These are phyloP conservation scores for Blepharisma stoltei DNA, from an alignment of 73 alveolate genomes.

Conservation along the genomic window DNA sequence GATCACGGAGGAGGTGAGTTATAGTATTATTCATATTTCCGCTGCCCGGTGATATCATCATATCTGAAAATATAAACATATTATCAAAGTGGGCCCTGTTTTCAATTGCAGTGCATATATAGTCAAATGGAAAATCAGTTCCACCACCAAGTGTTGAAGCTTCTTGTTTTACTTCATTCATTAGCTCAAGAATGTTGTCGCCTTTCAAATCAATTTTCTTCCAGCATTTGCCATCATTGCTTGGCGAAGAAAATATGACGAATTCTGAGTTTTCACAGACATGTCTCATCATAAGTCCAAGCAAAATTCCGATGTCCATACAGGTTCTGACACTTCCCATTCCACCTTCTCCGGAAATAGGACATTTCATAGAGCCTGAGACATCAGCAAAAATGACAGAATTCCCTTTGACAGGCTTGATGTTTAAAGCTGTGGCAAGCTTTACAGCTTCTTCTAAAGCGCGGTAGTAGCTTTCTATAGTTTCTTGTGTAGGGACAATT, in stretches of 20 bases:
- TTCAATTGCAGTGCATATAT: conserved; percentile 38
- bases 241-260: neutral
- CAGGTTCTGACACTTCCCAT: conserved; percentile 22
- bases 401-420: conserved; percentile 7
- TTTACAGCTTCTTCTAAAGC: conserved; percentile 31
- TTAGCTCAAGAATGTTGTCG: conserved; percentile 15
- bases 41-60: conserved; percentile 21
- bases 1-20: no score
- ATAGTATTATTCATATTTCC: neutral
- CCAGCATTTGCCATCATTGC: conserved; percentile 24
- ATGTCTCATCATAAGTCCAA: conserved; percentile 22
- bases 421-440: conserved; percentile 17
- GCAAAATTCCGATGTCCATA: conserved; percentile 16
- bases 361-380: conserved; percentile 26
- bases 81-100: conserved; percentile 34
- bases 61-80: conserved; percentile 34
- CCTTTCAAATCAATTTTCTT: conserved; percentile 6
- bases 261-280: conserved; percentile 23
- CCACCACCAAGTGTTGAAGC: conserved; percentile 26
- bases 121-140: conserved; percentile 34
- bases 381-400: conserved; percentile 7
- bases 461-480: neutral
- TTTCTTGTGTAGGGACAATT: neutral
- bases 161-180: conserved; percentile 6
- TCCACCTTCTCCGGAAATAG: neutral